These are phyloP conservation scores for Prunus yedoensis DNA, from an alignment of 331 rosid genomes.

Conservation along the genomic window DNA sequence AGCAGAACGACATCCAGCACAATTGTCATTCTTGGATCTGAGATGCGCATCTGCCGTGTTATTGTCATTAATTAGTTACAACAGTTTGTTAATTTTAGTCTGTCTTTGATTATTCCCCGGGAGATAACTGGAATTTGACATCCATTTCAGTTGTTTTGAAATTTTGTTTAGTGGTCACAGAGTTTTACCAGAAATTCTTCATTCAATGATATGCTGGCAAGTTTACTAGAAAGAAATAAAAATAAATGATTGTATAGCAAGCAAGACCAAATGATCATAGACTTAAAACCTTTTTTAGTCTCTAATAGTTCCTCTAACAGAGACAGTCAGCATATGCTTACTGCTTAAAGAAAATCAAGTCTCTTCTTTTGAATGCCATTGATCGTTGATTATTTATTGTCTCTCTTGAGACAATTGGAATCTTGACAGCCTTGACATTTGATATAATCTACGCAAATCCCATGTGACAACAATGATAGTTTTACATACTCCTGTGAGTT, in stretches of 20 bases:
- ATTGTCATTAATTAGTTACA: background rate
- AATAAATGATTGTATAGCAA: background rate
- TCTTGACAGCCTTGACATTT: conserved; percentile 4
- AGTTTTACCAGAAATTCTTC: background rate
- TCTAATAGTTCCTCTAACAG: background rate
- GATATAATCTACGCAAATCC: background rate
- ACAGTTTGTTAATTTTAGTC: background rate
- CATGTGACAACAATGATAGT: background rate
- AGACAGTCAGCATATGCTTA: background rate
- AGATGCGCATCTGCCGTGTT: too few relatives aligned
- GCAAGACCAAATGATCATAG: background rate
- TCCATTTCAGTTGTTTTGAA: too few relatives aligned
- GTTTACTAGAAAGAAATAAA: too few relatives aligned
- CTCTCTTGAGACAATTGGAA: background rate
- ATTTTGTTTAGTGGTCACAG: background rate
- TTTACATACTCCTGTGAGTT: background rate
- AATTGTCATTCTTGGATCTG: background rate
- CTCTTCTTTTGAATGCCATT: background rate
- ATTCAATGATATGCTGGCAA: too few relatives aligned
- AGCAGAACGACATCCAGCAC: background rate
- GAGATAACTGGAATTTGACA: background rate
- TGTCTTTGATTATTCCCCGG: background rate
- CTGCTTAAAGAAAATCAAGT: background rate
- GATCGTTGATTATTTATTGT: background rate
- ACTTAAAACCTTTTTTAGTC: background rate